Base-by-base conservation (phyloP, 2,329 filamentous ascomycete species). In the Sarocladiaceae sp. region DNA sequence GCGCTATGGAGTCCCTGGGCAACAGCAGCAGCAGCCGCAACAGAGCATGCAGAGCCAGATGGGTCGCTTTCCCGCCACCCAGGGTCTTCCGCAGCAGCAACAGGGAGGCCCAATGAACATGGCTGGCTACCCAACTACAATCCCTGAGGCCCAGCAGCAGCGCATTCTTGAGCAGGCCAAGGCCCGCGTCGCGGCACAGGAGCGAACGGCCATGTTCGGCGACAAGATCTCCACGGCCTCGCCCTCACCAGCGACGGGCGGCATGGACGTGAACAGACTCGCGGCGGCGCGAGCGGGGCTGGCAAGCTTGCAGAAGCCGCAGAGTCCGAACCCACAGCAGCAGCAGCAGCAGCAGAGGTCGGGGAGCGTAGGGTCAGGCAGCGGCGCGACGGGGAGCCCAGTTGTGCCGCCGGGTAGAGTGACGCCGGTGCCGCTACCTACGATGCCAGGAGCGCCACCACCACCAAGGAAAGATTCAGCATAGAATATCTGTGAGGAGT, bases 121-220 rank as follows among this genome's bases (percentile, higher is more conserved):
- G 3, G 23, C 13, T 4, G 70, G 70, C 24, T 74, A 72, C 46
- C 68, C 71, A 37, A 72, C 68, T 4, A 68, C 73, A 37, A 72
- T 73, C 53, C 65, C 67, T 29, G 69, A 73, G 50, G 65, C 66
- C 13, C 69, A 73, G 47, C 71, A 74, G 52, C 68, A 71, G 53
- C 67, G 70, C 44, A 67, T 73, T 37, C 59, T 73, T 55, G 71
- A 76, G 43, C 72, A 75, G 55, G 70, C 72, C 6, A 69, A 71
- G 45, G 71, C 69, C 3, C 59, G 70, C 20, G 65, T 68, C 12
- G 68, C 68, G 13, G 68, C 69, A 0, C 67, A 70, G 42, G 66
- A 70, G 48, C 61, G 66, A 21, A 31, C 63, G 18, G 58, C 59
- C 47, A 63, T 65, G 46, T 67, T 68, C 45, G 60, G 60, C 16